Percentiles rank a stretch among this genome's conserved stretches.
Conservation (phyloP, 169 alveolate genomes). For the Cystoisospora suis region DNA sequence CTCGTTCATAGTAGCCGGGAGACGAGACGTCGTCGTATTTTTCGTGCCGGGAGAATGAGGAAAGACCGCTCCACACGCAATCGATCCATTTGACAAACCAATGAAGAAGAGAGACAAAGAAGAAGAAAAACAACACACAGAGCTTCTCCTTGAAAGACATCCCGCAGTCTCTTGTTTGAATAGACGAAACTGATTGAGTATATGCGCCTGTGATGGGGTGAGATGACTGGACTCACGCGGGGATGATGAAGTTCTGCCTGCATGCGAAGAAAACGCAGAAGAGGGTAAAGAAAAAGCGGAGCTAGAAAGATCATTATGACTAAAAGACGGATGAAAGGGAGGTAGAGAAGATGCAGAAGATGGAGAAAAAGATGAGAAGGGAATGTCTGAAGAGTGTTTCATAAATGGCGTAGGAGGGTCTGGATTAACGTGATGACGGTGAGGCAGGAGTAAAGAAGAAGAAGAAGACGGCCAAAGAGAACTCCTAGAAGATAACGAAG, state of each 20-base stretch:
- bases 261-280: not conserved
- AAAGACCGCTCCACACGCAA: not conserved
- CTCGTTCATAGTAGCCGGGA: no score
- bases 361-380: not conserved
- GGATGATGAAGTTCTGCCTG: no score
- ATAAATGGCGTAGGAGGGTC: not conserved
- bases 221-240: not conserved
- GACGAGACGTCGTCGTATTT: no score
- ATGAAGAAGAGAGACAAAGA: not conserved
- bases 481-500: no score
- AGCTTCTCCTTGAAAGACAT: not conserved
- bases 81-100: not conserved
- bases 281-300: not conserved
- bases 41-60: not conserved
- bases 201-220: not conserved
- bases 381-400: not conserved
- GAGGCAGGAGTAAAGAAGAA: no score
- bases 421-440: no score
- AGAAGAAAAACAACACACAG: constrained; percentile 1
- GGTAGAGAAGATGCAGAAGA: not conserved
- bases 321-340: not conserved
- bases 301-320: no score
- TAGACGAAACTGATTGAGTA: not conserved
- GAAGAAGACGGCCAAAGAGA: no score
- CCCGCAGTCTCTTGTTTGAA: not conserved